phyloP scores from a whole-genome alignment of 257 asterid genomes.

The Echites panduratus region DNA sequence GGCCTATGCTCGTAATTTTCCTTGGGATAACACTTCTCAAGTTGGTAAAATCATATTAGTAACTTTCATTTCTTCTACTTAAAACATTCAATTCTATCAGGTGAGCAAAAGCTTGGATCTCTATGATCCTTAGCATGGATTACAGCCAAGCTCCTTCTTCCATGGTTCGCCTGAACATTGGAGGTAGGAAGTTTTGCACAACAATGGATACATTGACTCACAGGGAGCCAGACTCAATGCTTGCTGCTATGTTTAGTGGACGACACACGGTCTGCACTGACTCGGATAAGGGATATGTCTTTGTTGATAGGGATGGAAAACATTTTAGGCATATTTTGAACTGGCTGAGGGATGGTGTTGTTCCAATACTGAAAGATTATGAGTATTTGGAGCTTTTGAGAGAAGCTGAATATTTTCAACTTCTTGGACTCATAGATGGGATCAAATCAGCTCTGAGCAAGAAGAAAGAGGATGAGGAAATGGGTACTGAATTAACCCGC shows the following conservation, averaged over 20 bases:
- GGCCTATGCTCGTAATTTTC: background rate
- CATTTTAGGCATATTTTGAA: constrained; percentile 83
- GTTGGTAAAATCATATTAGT: background rate
- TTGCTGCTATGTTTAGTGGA: constrained; percentile 96
- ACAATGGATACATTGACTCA: constrained; percentile 77
- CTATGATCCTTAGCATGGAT: constrained; percentile 10
- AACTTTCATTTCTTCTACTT: background rate
- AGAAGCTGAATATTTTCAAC: constrained; percentile 92
- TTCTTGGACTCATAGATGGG: constrained; percentile 73
- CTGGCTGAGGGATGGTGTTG: constrained; percentile 88
- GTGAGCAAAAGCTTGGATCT: constrained; percentile 4
- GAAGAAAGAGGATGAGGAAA: constrained; percentile 74
- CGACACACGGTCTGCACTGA: constrained; percentile 71
- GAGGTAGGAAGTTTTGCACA: constrained; percentile 85
- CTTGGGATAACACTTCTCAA: background rate
- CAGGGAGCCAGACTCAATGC: constrained; percentile 92
- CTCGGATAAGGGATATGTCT: constrained; percentile 76
- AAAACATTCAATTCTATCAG: background rate
- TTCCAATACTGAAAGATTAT: constrained; percentile 62
- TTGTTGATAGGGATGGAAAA: constrained; percentile 89
- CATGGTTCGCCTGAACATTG: constrained; percentile 59
- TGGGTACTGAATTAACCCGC: constrained; percentile 79
- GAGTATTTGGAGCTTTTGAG: constrained; percentile 66
- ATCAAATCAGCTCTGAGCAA: constrained; percentile 46
- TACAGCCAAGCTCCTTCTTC: constrained; percentile 39